Evolutionary conservation across 495 filamentous ascomycete species (phyloP).

Genomic region (Darksidea phi): DNA sequence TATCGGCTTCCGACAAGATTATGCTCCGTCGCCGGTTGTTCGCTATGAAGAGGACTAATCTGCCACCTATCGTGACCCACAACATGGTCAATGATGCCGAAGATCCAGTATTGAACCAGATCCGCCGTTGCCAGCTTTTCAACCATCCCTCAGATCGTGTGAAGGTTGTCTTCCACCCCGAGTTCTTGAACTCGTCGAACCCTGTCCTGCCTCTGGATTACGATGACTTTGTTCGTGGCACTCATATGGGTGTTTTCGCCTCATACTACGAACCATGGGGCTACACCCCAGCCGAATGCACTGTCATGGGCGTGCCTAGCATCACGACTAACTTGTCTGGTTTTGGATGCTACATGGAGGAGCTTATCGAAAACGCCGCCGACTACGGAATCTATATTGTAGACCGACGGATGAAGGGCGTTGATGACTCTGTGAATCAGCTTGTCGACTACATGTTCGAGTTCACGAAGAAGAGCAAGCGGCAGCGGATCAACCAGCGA

Average conservation of each 20-base stretch:
- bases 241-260: conserved; percentile 89
- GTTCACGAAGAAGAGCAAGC: conserved; percentile 87
- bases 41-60: conserved; percentile 85
- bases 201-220: conserved; percentile 95
- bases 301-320: conserved; percentile 97
- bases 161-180: conserved; percentile 96
- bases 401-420: conserved; percentile 89
- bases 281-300: conserved; percentile 97
- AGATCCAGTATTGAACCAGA: conserved; percentile 93
- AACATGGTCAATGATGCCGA: conserved; percentile 96
- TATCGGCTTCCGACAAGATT: conserved; percentile 87
- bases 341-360: conserved; percentile 99
- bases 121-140: conserved; percentile 93
- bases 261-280: conserved; percentile 99
- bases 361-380: conserved; percentile 93
- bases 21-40: conserved; percentile 88
- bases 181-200: conserved; percentile 94
- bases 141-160: conserved; percentile 93
- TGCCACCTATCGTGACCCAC: conserved; percentile 98
- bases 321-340: conserved; percentile 98
- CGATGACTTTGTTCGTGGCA: conserved; percentile 96
- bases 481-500: conserved; percentile 96
- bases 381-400: conserved; percentile 99
- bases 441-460: conserved; percentile 91
- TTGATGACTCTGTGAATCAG: conserved; percentile 96